These are phyloP conservation scores for Globomyces pollinis-pini DNA, from an alignment of 192 early-diverging fungal genomes.

Conservation along the genomic window DNA sequence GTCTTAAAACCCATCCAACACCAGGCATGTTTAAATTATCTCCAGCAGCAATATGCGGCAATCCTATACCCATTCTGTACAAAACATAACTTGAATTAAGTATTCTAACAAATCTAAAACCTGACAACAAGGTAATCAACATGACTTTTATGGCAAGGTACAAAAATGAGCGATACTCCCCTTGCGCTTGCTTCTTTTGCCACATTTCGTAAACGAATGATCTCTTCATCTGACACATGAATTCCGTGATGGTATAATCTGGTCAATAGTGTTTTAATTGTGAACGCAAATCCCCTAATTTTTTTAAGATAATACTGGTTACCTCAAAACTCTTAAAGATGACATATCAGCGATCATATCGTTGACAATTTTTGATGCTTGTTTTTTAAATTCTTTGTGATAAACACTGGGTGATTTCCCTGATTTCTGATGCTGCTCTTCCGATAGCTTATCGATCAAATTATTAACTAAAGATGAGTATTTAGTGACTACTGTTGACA, in stretches of 20 bases:
- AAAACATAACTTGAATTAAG: slow-evolving; percentile 44
- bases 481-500: not conserved
- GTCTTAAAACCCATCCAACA: slow-evolving; percentile 57
- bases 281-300: slow-evolving; percentile 44
- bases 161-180: slow-evolving; percentile 64
- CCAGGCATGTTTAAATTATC: slow-evolving; percentile 76
- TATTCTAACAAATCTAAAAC: slow-evolving; percentile 1
- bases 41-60: slow-evolving; percentile 79
- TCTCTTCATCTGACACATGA: slow-evolving; percentile 70
- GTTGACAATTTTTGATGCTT: slow-evolving; percentile 30
- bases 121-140: slow-evolving; percentile 76
- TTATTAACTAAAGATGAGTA: not conserved
- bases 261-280: slow-evolving; percentile 63
- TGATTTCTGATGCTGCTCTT: not conserved
- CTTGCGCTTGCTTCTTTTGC: slow-evolving; percentile 51
- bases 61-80: slow-evolving; percentile 66
- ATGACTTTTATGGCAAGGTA: slow-evolving; percentile 82
- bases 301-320: slow-evolving; percentile 10
- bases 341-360: slow-evolving; percentile 61
- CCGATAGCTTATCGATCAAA: not conserved
- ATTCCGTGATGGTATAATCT: slow-evolving; percentile 82
- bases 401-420: not conserved
- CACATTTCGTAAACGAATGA: slow-evolving; percentile 35
- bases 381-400: not conserved
- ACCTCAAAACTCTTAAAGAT: slow-evolving; percentile 55